A percentile compares a stretch with the other conserved stretches of the same genome.
These are phyloP conservation scores for Mucor irregularis DNA, from an alignment of 371 early-diverging fungal genomes.

Conservation along the genomic window DNA sequence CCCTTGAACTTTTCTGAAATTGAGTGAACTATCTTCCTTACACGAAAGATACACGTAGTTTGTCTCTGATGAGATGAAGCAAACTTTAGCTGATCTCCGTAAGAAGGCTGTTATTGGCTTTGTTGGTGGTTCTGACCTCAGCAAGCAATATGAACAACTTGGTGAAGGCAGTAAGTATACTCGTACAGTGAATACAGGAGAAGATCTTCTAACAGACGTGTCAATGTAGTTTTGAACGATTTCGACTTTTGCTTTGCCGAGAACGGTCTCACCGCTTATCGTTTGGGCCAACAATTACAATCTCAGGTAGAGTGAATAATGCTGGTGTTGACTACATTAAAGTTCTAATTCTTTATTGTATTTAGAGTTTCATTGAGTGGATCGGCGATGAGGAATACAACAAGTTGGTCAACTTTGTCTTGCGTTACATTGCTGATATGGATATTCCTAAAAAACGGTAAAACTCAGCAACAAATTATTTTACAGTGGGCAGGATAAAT, in stretches of 20 bases:
- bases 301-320: conserved; percentile 64
- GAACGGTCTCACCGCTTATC: conserved; percentile 98
- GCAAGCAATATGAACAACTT: conserved; percentile 98
- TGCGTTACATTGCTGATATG: conserved; percentile 94
- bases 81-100: conserved; percentile 80
- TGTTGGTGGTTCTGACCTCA: conserved; percentile 98
- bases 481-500: neutral
- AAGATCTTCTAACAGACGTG: neutral
- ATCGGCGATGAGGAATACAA: conserved; percentile 98
- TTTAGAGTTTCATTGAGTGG: conserved; percentile 89
- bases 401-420: conserved; percentile 91
- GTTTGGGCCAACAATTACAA: conserved; percentile 72
- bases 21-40: neutral
- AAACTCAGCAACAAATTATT: conserved; percentile 1
- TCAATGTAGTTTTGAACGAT: conserved; percentile 59
- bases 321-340: too few species aligned
- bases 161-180: conserved; percentile 73
- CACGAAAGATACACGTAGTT: conserved; percentile 44
- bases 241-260: conserved; percentile 99
- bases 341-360: too few species aligned
- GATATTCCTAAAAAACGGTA: conserved; percentile 96
- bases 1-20: neutral
- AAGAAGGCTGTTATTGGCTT: conserved; percentile 96
- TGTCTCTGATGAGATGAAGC: conserved; percentile 79
- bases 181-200: neutral